Evolutionary conservation across 2,329 filamentous ascomycete species (phyloP), one percentile per base, ranked within the genome.

Genomic region (Aspergillus brasiliensis): DNA sequence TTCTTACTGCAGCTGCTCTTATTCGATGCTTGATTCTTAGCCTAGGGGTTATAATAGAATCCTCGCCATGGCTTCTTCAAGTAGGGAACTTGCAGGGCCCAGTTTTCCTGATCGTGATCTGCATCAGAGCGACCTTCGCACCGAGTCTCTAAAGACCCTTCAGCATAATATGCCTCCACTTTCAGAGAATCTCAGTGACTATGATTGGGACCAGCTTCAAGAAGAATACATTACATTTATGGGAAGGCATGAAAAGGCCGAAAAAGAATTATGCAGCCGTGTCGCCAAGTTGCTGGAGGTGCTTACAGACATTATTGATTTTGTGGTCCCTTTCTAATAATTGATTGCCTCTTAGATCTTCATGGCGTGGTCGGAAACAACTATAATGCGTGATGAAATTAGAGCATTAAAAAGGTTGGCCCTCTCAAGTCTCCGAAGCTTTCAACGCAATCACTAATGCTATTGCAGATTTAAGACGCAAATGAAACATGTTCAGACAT

Each of bases 171-270:
- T 66, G 52, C 64, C 60, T 53, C 76, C 58, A 61, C 67, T 84
- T 1, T 82, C 83, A 0, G 82, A 82, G 17, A 76, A 78, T 55
- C 77, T 91, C 61, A 76, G 79, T 48, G 56, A 77, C 70, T 92
- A 91, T 69, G 86, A 93, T 75, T 97, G 92, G 92, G 81, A 88
- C 2, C 84, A 88, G n/a, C 88, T 97, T 31, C 83, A 92, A 73
- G 71, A 79, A 1, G 85, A 86, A 44, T 96, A 92, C 67, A 82
- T 88, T 60, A 78, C 84, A 55, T 86, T 86, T 17, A 84, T 96
- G 67, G 76, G 80, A 13, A 81, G 87, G 42, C 84, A 88, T 34
- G 83, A 87, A 54, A 79, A 81, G 2, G 78, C 86, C 2, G 92
- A 97, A 71, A 81, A 82, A 47, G 80, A 84, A 28, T 80, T 94